A percentile compares a stretch with the other conserved stretches of the same genome.
These are phyloP conservation scores for Boletellus ananas DNA, from an alignment of 768 basidiomycete genomes.

Conservation along the genomic window DNA sequence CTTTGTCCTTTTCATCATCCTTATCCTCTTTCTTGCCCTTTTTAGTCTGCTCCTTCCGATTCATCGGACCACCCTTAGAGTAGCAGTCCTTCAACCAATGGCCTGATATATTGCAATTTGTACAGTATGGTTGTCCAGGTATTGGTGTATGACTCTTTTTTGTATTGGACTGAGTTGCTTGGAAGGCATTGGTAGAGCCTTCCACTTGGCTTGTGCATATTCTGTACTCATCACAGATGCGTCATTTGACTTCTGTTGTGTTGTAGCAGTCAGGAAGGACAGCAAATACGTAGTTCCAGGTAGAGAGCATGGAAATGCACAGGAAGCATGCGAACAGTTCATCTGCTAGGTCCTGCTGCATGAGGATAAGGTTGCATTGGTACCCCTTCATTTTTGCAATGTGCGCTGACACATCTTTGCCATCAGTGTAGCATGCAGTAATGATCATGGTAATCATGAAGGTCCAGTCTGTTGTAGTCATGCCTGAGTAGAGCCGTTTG, in stretches of 20 bases:
- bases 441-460: background rate
- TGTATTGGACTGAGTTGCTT: background rate
- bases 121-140: background rate
- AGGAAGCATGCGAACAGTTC: constrained; percentile 10
- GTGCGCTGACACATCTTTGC: background rate
- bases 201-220: background rate
- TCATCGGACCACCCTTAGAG: background rate
- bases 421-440: background rate
- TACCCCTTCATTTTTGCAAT: background rate
- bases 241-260: constrained; percentile 3
- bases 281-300: constrained; percentile 15
- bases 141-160: too few relatives aligned
- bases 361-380: background rate
- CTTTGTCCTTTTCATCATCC: too few relatives aligned
- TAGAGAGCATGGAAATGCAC: constrained; percentile 9
- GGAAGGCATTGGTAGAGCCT: too few relatives aligned
- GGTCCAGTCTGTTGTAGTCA: background rate
- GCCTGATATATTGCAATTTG: background rate
- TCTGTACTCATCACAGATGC: constrained; percentile 2
- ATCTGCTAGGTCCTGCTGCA: background rate
- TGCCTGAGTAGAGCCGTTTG: background rate
- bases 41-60: too few relatives aligned
- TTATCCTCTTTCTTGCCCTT: too few relatives aligned
- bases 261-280: constrained; percentile 10
- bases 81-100: background rate